Percentiles rank a stretch among this genome's conserved stretches.
phyloP scores from a whole-genome alignment of 148 eudicot species.

The Vaccinium macrocarpon region DNA sequence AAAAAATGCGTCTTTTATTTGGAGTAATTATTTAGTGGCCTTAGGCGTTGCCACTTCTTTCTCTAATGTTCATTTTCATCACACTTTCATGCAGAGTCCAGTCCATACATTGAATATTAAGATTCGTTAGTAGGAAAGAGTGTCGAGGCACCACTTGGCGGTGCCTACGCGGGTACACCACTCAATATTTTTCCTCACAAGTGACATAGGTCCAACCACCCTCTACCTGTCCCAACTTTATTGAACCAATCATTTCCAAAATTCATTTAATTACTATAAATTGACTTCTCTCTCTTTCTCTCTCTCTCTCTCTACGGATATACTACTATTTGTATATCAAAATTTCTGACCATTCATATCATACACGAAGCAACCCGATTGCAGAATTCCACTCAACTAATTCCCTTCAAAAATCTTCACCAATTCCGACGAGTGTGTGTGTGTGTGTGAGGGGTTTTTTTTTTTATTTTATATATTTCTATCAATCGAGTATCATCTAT shows the following conservation, averaged over 20 bases:
- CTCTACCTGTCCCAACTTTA: not conserved
- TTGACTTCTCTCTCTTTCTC: not conserved
- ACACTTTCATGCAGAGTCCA: no score
- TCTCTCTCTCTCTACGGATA: not conserved
- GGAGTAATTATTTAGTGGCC: no score
- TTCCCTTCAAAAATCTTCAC: not conserved
- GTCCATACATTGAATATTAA: no score
- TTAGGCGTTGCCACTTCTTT: no score
- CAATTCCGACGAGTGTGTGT: not conserved
- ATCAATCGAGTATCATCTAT: not conserved
- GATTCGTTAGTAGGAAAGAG: no score
- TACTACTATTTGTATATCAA: not conserved
- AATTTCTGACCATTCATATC: not conserved
- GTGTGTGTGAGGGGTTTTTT: no score
- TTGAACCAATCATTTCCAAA: not conserved
- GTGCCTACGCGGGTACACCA: no score
- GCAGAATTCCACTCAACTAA: not conserved
- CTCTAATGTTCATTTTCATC: no score
- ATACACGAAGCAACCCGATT: not conserved
- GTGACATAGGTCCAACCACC: constrained; percentile 25
- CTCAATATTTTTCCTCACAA: no score
- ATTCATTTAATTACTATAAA: not conserved
- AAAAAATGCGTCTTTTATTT: no score
- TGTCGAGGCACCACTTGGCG: no score
- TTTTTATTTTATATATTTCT: not conserved